Base-by-base conservation (phyloP, 116 monocot genomes). In the Zostera marina region DNA sequence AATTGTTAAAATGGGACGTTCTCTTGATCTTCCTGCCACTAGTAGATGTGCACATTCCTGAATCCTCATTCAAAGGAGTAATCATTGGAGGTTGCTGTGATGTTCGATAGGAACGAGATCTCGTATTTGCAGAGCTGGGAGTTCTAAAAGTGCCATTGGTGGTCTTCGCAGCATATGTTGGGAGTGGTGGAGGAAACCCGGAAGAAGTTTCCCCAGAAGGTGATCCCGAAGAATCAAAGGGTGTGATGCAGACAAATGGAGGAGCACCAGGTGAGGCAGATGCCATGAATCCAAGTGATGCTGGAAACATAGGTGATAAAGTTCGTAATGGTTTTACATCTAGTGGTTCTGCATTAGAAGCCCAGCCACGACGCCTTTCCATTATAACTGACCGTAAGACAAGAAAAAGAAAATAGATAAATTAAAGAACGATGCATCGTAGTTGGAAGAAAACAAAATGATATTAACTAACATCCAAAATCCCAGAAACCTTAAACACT, bases 231-330 rank as follows among this genome's bases (percentile, higher is more conserved):
- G 64, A 13, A n/a, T 44, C 66, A 54, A 77, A 68, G 11, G 81
- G 74, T 20, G 68, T 63, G 59, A 81, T 65, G 64, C 71, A 78
- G 39, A 81, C 26, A 22, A 81, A 75, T 0, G 81, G 69, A 2
- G 76, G 62, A 12, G 46, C 41, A 20, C 47, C 63, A 9, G 76
- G 58, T 5, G 71, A 54, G 14, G 54, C 41, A n/a, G 56, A 43
- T 10, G 68, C 58, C 22, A 68, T 60, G 47, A 64, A 58, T 4
- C 78, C 84, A 39, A 73, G 38, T n/a, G 68, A 61, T 0, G 78
- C 58, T 7, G 89, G 89, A 52, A 81, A 78, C 78, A 84, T 73
- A 0, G 89, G 89, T 5, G 84, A 54, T 62, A 90, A 62, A 44
- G 72, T 55, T 42, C 81, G 44, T 26, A 90, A 26, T 0, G 89